Evolutionary conservation across 73 alveolate genomes (phyloP), one percentile per base, ranked within the genome.

Genomic region (Paramecium bursaria): DNA sequence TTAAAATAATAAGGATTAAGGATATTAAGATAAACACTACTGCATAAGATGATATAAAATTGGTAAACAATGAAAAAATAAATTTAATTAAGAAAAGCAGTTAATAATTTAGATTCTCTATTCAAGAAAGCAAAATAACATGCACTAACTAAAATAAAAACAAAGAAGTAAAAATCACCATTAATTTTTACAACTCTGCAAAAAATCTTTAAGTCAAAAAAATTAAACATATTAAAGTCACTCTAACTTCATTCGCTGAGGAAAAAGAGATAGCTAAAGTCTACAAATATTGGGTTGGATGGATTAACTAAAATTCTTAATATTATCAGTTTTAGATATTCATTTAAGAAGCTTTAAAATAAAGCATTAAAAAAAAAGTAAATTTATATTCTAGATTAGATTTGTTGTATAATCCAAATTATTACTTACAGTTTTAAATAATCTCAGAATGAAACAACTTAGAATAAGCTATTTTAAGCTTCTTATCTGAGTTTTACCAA

Each of bases 221-320:
- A 42, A 67, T 15, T 21, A 35, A 42, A 57, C 35, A 67, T n/a
- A n/a, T n/a, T 67, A 39, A 42, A 67, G 44, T 2, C 44, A 39
- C 19, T 67, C 17, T 42, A 0, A 33, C 27, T 67, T 17, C 35
- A 67, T 47, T 15, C 44, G 19, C 27, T 67, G 19, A 33, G 55
- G 10, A 6, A 67, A 21, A 39, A 21, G 13, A 67, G 82, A 21
- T 39, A 11, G 27, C 21, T 21, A 3, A 67, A 42, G 4, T 67
- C 82, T 4, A 25, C 21, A 11, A 15, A 13, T 39, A 39, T 25
- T 67, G 82, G 82, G 11, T 5, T 67, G 3, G 10, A 67, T 4
- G 53, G 33, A 21, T 67, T 67, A 9, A 23, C 33, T 5, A 67
- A 42, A 42, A 35, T 35, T 39, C 6, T 67, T 1, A 39, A 39